Base-by-base conservation (phyloP, 305 asterid species). In the Striga hermonthica region DNA sequence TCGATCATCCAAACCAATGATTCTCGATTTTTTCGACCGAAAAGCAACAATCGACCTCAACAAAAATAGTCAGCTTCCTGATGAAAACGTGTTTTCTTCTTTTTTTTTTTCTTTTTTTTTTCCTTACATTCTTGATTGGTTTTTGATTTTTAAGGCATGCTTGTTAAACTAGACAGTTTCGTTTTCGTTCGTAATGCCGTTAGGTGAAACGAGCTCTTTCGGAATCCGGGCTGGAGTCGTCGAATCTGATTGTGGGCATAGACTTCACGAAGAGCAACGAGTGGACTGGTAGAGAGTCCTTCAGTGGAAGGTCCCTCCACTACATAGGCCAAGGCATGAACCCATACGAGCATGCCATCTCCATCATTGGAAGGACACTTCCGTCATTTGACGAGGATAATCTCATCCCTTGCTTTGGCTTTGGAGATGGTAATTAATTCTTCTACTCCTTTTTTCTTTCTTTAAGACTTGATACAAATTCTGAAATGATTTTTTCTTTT, bases 191-290 rank as follows among this genome's bases (percentile, higher is more conserved):
- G 15, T 45, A 16, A 43, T 12, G 28, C n/a, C n/a, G n/a, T n/a
- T 49, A 78, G 83, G 83, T 80, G 61, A 78, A 63, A 34, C 66
- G 39, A 56, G 85, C 88, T 45, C 83, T 83, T n/a, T 60, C 35
- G 14, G 77, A 76, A 6, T 69, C 76, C 0, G 88, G 85, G 54
- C 58, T 83, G 41, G 88, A 83, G 45, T 80, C 85, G 5, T 83
- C 88, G 1, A 83, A 83, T 47, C 82, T 83, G 41, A 83, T 83
- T 4, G 83, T 83, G 6, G 88, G 85, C 13, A 76, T 83, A 0
- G 88, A 83, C 78, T 83, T 83, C 78, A 83, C 88, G 3, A 80
- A 83, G 43, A 83, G 88, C 80, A 82, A 83, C 10, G 85, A 78
- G 31, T 80, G 82, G 83, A 78, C 80, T 0, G 88, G 85, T n/a